Percentiles rank a stretch among this genome's conserved stretches.
These are phyloP conservation scores for Zelopaecilomyces penicillatus DNA, from an alignment of 2,329 filamentous ascomycete genomes.

Conservation along the genomic window DNA sequence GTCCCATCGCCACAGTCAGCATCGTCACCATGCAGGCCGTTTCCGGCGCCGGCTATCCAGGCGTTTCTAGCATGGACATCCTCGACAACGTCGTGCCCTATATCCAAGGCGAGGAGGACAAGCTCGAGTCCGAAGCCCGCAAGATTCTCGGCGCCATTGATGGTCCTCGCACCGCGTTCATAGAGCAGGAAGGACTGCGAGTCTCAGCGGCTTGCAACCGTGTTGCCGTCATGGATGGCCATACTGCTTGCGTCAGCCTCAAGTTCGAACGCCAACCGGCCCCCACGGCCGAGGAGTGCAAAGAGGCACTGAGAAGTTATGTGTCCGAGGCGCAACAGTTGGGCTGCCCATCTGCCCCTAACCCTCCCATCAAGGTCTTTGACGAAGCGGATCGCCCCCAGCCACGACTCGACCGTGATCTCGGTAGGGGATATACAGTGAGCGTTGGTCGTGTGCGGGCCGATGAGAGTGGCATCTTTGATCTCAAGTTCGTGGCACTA, in stretches of 20 bases:
- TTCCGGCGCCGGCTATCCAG: constrained; percentile 84
- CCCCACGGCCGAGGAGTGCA: constrained; percentile 68
- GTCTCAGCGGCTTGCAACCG: constrained; percentile 87
- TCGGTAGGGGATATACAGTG: constrained; percentile 79
- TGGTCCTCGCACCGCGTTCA: constrained; percentile 61
- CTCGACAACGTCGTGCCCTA: constrained; percentile 93
- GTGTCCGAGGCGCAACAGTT: constrained; percentile 72
- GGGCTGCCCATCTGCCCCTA: constrained; percentile 79
- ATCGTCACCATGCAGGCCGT: constrained; percentile 95
- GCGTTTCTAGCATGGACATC: constrained; percentile 89
- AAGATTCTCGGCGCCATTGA: constrained; percentile 85
- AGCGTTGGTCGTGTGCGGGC: constrained; percentile 81
- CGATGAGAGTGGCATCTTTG: constrained; percentile 82
- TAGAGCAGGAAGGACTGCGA: constrained; percentile 63
- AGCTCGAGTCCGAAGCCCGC: constrained; percentile 86
- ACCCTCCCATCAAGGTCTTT: constrained; percentile 75
- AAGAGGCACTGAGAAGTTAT: constrained; percentile 71
- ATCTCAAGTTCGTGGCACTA: constrained; percentile 88
- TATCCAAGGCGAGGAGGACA: constrained; percentile 91
- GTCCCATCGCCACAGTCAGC: constrained; percentile 63
- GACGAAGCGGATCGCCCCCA: constrained; percentile 87
- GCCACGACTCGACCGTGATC: constrained; percentile 79
- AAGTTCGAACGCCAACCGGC: constrained; percentile 68
- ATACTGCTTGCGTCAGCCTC: constrained; percentile 88
- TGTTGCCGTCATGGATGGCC: constrained; percentile 89